Base-by-base conservation (phyloP, 192 early-diverging fungal species). In the Coemansia sp. region DNA sequence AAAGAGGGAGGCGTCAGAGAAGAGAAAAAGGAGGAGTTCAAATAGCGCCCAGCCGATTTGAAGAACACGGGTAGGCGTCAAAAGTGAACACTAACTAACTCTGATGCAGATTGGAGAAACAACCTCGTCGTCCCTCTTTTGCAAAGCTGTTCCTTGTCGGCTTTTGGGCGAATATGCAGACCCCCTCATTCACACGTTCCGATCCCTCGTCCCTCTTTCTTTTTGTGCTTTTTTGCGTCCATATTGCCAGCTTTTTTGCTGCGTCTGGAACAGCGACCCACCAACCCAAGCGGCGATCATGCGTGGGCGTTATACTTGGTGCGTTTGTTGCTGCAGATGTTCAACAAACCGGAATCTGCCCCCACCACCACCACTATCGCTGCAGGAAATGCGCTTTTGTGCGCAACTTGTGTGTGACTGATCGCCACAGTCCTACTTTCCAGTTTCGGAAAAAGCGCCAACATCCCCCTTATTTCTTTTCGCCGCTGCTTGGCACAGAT, bases 11-110 rank as follows among this genome's bases (percentile, higher is more conserved):
- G 50, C 34, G 45, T 40, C 19, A 17, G 45, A 62, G 50, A 28
- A 62, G 36, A 62, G 45, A 62, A 29, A 62, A 27, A 61, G 45
- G n/a, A 2, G 31, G 34, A 30, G 27, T 60, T 30, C 42, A 30
- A 47, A 50, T 29, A 38, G 27, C 19, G 36, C 23, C n/a, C 40
- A 34, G 56, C 56, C 56, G 56, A 58, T 42, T 58, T 29, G 40
- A 54, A 29, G 61, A 62, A 62, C 50, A 62, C 29, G 36, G 36
- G 36, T 14, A 17, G 50, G 36, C 20, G 50, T 52, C 47, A 37
- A 36, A 42, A 57, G 41, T 45, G 63, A 59, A 62, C 68, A 72
- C 42, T 56, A 57, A 65, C 62, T 62, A 57, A 65, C 62, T 62
- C 40, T 55, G 62, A 55, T 61, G 59, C 64, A 66, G 61, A 66